Evolutionary conservation across 345 rosid species (phyloP), one percentile per base, ranked within the genome.

Genomic region (Populus alba): DNA sequence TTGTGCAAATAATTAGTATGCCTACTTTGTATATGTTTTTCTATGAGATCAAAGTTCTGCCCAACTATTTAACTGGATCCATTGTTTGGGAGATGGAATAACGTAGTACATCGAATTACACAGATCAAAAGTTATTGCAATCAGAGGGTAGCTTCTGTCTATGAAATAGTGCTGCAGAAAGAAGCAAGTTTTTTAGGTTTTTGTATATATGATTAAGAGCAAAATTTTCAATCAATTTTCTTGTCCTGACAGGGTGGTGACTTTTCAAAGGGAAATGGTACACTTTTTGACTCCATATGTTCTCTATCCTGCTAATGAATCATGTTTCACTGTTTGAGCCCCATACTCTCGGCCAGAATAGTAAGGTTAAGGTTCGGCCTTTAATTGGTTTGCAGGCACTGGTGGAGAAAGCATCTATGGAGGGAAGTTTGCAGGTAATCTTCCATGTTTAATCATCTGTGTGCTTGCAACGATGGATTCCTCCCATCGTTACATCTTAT

Each of bases 351-450:
- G 85, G 85, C 87, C 83, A 77, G 87, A 91, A 76, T 76, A 85
- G 83, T 86, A 86, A 90, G 87, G 88, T 85, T 74, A 85, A 90
- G 87, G 88, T 85, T 74, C 77, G 27, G 73, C 82, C 76, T 86
- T 87, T 88, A 71, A 82, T 89, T 96, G 90, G 86, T 88, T 88
- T 91, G 92, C 94, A 97, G 99, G 98, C 90, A 92, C 99, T 74
- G 99, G 99, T 73, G 99, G 99, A 78, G 98, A 97, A 87, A 92
- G 98, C 79, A 92, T 94, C 78, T 97, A 90, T 66, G 99, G 97
- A 83, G 98, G 97, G 77, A 97, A 92, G 83, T 94, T 97, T 90
- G 80, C 92, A 67, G 99, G 99, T 94, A 83, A 75, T 62, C 75
- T 85, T 70, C 57, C 69, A 39, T 75, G 15, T 43, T 12, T 61